Base-by-base conservation (phyloP, 345 rosid genomes). In the Capsella bursapastoris region DNA sequence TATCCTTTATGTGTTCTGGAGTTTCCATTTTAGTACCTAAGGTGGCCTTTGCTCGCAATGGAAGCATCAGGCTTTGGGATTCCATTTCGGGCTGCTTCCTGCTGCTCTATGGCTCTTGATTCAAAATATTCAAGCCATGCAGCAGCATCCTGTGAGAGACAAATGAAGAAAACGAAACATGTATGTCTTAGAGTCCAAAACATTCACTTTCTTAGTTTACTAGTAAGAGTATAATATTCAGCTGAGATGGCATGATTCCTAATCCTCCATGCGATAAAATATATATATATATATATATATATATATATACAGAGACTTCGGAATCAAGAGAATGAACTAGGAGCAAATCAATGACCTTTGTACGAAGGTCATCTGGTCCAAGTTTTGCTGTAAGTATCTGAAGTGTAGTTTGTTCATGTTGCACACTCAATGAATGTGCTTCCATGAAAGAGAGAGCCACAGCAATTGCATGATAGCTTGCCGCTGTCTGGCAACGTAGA, bases 101-200 rank as follows among this genome's bases (percentile, higher is more conserved):
- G 98, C 84, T 91, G 98, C 81, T 93, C 98, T 44, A 86, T 70
- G 79, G 90, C 91, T 82, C 85, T 93, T 35, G 98, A 84, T 79
- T 93, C 97, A 74, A 93, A 93, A 77, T 89, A 88, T 79, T 93
- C 98, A 51, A 93, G 98, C 98, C 98, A 93, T 10, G 96, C 97
- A 79, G 91, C 94, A 51, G 98, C 93, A 82, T 93, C 97, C 98
- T 93, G 78, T 65, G 77, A 63, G 32, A 61, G 48, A 59, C 13
- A 67, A 74, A 58, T 44, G 2, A 48, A 25, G 4, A 47, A 41
- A 48, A 49, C 35, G 18, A 58, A 57, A 58, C 35, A 57, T 47
- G 44, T 16, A 70, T 70, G 18, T 70, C 57, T 51, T 27, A 35
- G 37, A 57, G 34, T 49, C 58, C 78, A 66, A 13, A 37, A 48